Evolutionary conservation across 768 basidiomycete species (phyloP).

Genomic region (Clathrus columnatus): DNA sequence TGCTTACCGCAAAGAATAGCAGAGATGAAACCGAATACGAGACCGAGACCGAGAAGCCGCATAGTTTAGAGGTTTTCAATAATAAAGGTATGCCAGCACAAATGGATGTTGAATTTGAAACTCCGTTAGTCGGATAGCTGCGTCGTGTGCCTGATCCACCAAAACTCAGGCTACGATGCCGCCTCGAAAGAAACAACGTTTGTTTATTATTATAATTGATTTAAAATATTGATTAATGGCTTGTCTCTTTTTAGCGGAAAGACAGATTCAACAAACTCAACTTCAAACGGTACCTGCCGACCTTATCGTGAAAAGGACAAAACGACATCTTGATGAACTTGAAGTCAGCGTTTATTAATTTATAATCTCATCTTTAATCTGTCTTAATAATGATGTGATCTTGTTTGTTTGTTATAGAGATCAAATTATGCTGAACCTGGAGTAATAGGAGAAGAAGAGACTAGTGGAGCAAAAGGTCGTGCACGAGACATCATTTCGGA

Average conservation of each 20-base stretch:
- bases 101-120: not conserved
- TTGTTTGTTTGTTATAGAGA: conserved; percentile 33
- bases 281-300: conserved; percentile 42
- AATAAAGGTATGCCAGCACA: not conserved
- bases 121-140: not conserved
- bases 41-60: not conserved
- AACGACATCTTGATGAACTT: conserved; percentile 74
- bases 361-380: conserved; percentile 6
- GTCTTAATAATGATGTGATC: not conserved
- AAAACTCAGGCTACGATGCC: not conserved
- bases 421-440: conserved; percentile 66
- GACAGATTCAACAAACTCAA: conserved; percentile 9
- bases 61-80: not conserved
- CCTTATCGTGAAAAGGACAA: conserved; percentile 65
- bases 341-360: conserved; percentile 43
- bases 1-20: conserved; percentile 2
- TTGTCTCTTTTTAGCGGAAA: conserved; percentile 3
- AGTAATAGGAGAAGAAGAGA: conserved; percentile 34
- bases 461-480: conserved; percentile 50
- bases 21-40: not conserved
- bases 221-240: not conserved
- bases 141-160: not conserved
- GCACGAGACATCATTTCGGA: conserved; percentile 75
- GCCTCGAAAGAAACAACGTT: conserved; percentile 9
- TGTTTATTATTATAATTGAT: not conserved